Base-by-base conservation (phyloP, 2,329 filamentous ascomycete genomes). In the Cadophora malorum region DNA sequence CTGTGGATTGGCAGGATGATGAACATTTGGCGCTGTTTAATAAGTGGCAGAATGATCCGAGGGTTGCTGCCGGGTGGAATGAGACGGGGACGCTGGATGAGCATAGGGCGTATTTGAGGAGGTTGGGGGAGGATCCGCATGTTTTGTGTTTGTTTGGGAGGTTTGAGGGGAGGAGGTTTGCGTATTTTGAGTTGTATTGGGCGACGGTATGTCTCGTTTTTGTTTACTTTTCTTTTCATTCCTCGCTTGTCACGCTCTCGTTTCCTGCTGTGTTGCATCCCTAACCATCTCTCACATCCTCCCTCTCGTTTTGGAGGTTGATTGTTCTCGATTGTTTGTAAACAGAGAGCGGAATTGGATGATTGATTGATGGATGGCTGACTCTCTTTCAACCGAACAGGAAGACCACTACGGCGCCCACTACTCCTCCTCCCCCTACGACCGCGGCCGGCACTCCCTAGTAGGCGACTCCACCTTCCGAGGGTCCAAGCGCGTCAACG, bases 111-210 rank as follows among this genome's bases (percentile, higher is more conserved):
- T 94, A 95, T 78, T 83, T 74, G 62, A 33, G 85, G 35, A 85
- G 86, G 71, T 83, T 91, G 65, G 88, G 93, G 74, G 84, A 87
- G 55, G 91, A 94, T 77, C 87, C 90, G 33, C 91, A 94, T 78
- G 86, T 90, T 70, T 81, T 93, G 63, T 86, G 89, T 28, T 81
- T 94, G 56, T 82, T 94, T 67, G 92, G 88, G 7, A 85, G 85
- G 31, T 95, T 93, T 77, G 86, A 94, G 66, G 89, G 91, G 35
- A 84, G 83, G 1, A 85, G 82, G 59, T 94, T 94, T 77, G 89
- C 90, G 0, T 94, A 94, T 77, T 94, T 92, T 76, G 92, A 95
- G 78, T 82, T 94, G 1, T 94, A 94, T 78, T 94, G 91, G 91
- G 90, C 88, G 45, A 89, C 88, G 82, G 85, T 86, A 79, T 70